Evolutionary conservation across 2,329 filamentous ascomycete species (phyloP).

Genomic region (Geosmithia morbida): DNA sequence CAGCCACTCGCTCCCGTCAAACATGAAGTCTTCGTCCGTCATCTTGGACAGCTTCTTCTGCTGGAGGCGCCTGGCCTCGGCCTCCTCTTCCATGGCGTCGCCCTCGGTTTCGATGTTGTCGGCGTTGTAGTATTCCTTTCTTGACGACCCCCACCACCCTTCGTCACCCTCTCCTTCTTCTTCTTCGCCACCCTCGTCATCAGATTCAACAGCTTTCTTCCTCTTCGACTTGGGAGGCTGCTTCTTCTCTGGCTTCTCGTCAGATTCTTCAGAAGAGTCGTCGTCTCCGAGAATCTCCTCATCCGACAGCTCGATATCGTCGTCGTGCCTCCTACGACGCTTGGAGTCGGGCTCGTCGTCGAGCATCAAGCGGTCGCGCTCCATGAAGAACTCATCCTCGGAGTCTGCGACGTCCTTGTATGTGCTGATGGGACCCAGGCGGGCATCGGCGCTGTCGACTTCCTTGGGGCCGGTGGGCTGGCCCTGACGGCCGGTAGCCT

Average conservation of each 20-base stretch:
- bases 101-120: slow-evolving; percentile 54
- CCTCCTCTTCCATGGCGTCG: slow-evolving; percentile 77
- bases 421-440: slow-evolving; percentile 44
- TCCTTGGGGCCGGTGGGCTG: slow-evolving; percentile 37
- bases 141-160: slow-evolving; percentile 76
- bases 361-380: slow-evolving; percentile 73
- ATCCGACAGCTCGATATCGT: slow-evolving; percentile 50
- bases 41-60: slow-evolving; percentile 83
- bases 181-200: slow-evolving; percentile 45
- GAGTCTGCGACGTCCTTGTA: slow-evolving; percentile 85
- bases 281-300: slow-evolving; percentile 43
- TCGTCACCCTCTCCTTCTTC: slow-evolving; percentile 40
- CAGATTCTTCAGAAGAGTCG: slow-evolving; percentile 23
- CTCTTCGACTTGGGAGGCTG: slow-evolving; percentile 18
- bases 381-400: slow-evolving; percentile 84
- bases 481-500: slow-evolving; percentile 38
- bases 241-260: slow-evolving; percentile 15
- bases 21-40: slow-evolving; percentile 83
- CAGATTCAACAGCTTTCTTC: slow-evolving; percentile 16
- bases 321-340: slow-evolving; percentile 57
- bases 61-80: slow-evolving; percentile 75
- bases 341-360: slow-evolving; percentile 62
- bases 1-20: slow-evolving; percentile 80
- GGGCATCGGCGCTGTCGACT: slow-evolving; percentile 41
- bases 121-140: slow-evolving; percentile 84